Evolutionary conservation across 495 filamentous ascomycete species (phyloP).

Genomic region (Xylaria flabelliformis): DNA sequence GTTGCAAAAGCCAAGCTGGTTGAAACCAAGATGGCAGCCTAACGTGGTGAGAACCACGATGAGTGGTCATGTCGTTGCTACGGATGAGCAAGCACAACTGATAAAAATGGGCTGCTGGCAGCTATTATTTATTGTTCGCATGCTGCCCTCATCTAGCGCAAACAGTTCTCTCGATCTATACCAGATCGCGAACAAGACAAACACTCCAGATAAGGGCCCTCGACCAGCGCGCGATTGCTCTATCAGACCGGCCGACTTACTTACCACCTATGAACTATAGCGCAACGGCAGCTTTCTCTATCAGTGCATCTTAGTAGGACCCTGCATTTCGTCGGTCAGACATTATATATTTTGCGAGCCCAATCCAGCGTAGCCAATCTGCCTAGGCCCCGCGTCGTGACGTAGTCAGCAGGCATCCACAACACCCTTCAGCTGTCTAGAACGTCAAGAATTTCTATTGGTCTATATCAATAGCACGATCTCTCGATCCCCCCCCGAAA

Average conservation of each 20-base stretch:
- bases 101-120: neutral
- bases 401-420: constrained; percentile 23
- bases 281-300: constrained; percentile 2
- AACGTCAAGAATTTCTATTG: constrained; percentile 15
- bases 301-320: constrained; percentile 16
- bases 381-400: constrained; percentile 18
- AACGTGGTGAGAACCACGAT: constrained; percentile 2
- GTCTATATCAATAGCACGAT: constrained; percentile 21
- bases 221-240: neutral
- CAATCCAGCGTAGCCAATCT: constrained; percentile 12
- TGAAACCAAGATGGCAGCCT: constrained; percentile 7
- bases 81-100: constrained; percentile 3
- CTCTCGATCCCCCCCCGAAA: constrained; percentile 24
- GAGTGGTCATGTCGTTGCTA: constrained; percentile 20
- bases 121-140: constrained; percentile 11
- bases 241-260: neutral
- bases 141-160: neutral
- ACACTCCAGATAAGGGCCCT: neutral
- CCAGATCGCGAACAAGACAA: neutral
- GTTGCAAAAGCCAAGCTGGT: constrained; percentile 4
- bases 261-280: neutral
- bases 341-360: constrained; percentile 9
- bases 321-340: constrained; percentile 25
- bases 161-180: constrained; percentile 3
- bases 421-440: constrained; percentile 5